Evolutionary conservation across 2,329 filamentous ascomycete species (phyloP).

Genomic region (Colletotrichum sp.): DNA sequence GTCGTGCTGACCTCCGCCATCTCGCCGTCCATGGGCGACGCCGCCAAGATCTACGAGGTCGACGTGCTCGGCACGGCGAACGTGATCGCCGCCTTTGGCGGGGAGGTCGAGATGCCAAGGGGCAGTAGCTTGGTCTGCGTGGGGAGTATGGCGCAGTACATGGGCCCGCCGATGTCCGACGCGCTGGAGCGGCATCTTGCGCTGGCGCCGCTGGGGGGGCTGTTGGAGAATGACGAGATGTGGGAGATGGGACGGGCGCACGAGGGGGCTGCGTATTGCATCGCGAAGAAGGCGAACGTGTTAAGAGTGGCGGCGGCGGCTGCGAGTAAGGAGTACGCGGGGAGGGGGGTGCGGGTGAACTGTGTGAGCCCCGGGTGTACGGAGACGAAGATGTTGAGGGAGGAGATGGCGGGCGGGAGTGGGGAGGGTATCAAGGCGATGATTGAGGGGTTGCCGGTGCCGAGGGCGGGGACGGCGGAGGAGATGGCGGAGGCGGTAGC

Average conservation of each 20-base stretch:
- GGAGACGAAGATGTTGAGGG: conserved; percentile 4
- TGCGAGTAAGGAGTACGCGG: not conserved
- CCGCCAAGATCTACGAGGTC: not conserved
- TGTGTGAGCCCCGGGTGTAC: not conserved
- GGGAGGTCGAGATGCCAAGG: not conserved
- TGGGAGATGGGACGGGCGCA: not conserved
- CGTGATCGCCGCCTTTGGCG: not conserved
- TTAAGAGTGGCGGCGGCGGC: not conserved
- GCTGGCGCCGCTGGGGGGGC: not conserved
- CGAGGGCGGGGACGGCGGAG: not conserved
- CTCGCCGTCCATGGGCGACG: not conserved
- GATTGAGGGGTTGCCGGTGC: not conserved
- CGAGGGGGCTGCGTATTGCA: not conserved
- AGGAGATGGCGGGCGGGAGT: not conserved
- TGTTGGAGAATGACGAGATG: not conserved
- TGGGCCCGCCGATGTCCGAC: not conserved
- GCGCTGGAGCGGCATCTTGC: not conserved
- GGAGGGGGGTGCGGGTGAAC: not conserved
- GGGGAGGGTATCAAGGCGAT: not conserved
- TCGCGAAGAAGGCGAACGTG: not conserved
- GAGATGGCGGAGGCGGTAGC: conserved; percentile 3
- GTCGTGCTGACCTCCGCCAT: not conserved
- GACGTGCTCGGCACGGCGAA: not conserved
- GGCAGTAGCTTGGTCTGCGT: not conserved
- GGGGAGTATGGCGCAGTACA: not conserved